phyloP scores from a whole-genome alignment of 2,329 filamentous ascomycete species.

The Beauveria pseudobassiana region DNA sequence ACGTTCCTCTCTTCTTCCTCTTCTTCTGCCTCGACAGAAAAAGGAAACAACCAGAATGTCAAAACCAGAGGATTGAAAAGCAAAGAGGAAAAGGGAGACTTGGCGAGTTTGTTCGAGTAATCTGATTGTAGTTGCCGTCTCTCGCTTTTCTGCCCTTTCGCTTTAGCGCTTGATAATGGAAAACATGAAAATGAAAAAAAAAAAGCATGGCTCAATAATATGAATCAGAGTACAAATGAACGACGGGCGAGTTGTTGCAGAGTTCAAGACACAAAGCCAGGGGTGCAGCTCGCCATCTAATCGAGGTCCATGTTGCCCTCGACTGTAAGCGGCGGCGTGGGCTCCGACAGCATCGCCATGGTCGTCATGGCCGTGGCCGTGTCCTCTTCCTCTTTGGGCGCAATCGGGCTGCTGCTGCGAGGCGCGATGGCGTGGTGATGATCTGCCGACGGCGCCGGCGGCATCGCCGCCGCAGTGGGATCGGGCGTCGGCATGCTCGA shows the following conservation, averaged over 20 bases:
- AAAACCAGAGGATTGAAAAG: neutral
- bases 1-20: neutral
- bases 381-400: slow-evolving; percentile 23
- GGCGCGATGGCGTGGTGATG: neutral
- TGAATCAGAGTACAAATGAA: too few relatives aligned
- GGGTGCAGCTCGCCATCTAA: slow-evolving; percentile 14
- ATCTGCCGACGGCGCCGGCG: neutral
- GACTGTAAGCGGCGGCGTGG: slow-evolving; percentile 32
- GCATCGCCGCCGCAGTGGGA: slow-evolving; percentile 8
- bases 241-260: too few relatives aligned
- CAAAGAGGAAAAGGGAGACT: neutral
- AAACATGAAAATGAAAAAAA: too few relatives aligned
- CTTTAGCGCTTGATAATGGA: too few relatives aligned
- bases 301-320: slow-evolving; percentile 35
- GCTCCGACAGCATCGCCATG: slow-evolving; percentile 27
- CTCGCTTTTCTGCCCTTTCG: too few relatives aligned
- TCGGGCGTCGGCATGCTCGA: slow-evolving; percentile 13
- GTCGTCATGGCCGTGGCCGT: slow-evolving; percentile 15
- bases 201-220: too few relatives aligned
- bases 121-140: too few relatives aligned
- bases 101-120: too few relatives aligned
- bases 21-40: neutral
- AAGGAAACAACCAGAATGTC: neutral
- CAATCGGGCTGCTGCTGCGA: slow-evolving; percentile 19
- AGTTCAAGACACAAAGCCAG: too few relatives aligned